Conservation (phyloP, 2,329 filamentous ascomycete species). For the Chaetomium globosum region DNA sequence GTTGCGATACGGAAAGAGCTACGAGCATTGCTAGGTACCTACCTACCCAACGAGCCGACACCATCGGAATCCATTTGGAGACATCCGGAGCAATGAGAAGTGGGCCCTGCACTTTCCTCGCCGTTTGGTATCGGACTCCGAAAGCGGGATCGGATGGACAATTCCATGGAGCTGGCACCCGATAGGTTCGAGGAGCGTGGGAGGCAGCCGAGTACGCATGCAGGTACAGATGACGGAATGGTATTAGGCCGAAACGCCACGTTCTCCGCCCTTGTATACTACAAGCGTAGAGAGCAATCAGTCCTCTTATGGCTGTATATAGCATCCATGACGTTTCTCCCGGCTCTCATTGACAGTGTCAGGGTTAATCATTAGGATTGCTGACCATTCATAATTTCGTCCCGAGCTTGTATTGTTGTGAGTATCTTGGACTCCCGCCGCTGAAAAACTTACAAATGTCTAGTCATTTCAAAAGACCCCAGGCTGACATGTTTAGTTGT, state of each 20-base stretch:
- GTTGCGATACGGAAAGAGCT: neutral
- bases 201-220: neutral
- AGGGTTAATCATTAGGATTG: neutral
- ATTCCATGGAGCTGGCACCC: neutral
- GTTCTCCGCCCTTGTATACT: neutral
- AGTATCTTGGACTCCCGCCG: no score
- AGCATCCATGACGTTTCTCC: neutral
- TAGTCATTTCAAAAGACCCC: neutral
- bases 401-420: no score
- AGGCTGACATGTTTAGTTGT: neutral
- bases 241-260: neutral
- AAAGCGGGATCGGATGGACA: neutral
- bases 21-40: neutral
- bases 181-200: neutral
- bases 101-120: neutral
- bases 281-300: neutral
- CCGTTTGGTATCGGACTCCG: slow-evolving; percentile 16
- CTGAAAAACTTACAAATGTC: neutral
- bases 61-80: slow-evolving; percentile 35
- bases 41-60: neutral
- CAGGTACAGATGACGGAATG: neutral
- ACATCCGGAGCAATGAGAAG: slow-evolving; percentile 30
- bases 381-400: neutral
- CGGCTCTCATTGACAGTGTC: neutral
- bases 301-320: no score